phyloP scores from a whole-genome alignment of 805 yeast species.

The Starmerella powellii region DNA sequence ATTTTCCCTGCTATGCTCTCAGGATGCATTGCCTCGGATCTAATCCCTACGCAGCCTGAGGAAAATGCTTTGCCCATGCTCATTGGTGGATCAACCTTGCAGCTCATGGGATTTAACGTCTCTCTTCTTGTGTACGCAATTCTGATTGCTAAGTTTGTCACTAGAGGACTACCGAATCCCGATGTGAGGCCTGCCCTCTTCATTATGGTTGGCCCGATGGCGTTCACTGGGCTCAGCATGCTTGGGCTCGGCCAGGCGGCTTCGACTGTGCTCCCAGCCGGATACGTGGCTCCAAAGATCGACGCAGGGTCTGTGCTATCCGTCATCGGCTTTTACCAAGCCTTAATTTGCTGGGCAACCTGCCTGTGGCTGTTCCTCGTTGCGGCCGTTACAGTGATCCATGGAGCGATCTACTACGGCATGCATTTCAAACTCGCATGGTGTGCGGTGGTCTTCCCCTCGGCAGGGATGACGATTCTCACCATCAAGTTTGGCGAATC shows the following conservation, averaged over 20 bases:
- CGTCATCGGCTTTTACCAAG: constrained; percentile 1
- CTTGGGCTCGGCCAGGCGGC: constrained; percentile 1
- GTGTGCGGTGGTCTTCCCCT: constrained; percentile 8
- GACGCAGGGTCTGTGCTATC: not conserved
- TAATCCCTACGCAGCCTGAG: not conserved
- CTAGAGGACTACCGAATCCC: not conserved
- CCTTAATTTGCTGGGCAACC: constrained; percentile 2
- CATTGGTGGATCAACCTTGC: not conserved
- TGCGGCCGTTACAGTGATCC: not conserved
- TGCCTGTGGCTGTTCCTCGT: constrained; percentile 3
- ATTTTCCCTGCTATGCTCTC: constrained; percentile 6
- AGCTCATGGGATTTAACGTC: constrained; percentile 2
- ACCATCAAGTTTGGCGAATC: constrained; percentile 3
- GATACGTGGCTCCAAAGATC: not conserved
- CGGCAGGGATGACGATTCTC: constrained; percentile 3
- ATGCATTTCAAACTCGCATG: constrained; percentile 4
- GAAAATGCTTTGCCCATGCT: constrained; percentile 1
- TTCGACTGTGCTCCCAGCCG: not conserved
- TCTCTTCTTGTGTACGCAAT: not conserved
- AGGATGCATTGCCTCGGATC: not conserved
- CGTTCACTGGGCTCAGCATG: constrained; percentile 2
- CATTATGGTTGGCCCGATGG: constrained; percentile 8
- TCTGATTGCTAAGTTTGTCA: not conserved
- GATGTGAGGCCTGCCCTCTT: constrained; percentile 1
- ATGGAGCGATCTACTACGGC: not conserved